Evolutionary conservation across 371 early-diverging fungal genomes (phyloP).

Genomic region (Syncephalastrum contaminatum): DNA sequence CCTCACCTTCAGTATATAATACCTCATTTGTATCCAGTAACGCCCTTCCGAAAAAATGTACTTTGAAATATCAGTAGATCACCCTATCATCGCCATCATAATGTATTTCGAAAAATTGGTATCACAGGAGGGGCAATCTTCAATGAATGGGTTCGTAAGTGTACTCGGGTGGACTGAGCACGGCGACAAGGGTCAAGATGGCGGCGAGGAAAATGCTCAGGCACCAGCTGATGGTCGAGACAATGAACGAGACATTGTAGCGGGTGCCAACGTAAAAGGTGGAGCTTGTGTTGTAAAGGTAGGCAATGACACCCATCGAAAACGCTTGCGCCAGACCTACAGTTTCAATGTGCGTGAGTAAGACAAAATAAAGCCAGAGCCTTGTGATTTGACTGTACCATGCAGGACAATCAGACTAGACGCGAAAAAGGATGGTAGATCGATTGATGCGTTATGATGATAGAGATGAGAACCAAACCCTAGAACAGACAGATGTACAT

Average conservation of each 20-base stretch:
- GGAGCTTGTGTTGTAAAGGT: constrained; percentile 42
- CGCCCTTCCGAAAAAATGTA: too few species aligned
- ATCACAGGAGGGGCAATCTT: neutral
- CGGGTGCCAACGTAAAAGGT: constrained; percentile 48
- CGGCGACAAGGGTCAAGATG: constrained; percentile 30
- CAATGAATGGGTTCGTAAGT: constrained; percentile 30
- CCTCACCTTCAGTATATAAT: too few species aligned
- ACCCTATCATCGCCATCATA: too few species aligned
- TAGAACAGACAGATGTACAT: too few species aligned
- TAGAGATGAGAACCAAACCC: neutral
- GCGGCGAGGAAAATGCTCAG: constrained; percentile 33
- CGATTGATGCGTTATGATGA: too few species aligned
- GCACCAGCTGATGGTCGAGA: constrained; percentile 48
- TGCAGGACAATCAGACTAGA: constrained; percentile 22
- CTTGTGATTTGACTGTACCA: constrained; percentile 14
- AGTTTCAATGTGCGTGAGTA: constrained; percentile 9
- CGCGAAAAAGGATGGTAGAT: constrained; percentile 1
- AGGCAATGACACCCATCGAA: constrained; percentile 46
- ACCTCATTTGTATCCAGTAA: too few species aligned
- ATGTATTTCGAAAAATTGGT: too few species aligned
- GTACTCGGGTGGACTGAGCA: constrained; percentile 46
- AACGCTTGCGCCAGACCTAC: constrained; percentile 38
- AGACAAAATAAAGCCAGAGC: neutral
- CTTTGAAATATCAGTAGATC: too few species aligned
- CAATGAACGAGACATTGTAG: constrained; percentile 45